A percentile compares a stretch with the other conserved stretches of the same genome.
Conservation (phyloP, 2,329 filamentous ascomycete genomes). For the Calonectria honghensis region DNA sequence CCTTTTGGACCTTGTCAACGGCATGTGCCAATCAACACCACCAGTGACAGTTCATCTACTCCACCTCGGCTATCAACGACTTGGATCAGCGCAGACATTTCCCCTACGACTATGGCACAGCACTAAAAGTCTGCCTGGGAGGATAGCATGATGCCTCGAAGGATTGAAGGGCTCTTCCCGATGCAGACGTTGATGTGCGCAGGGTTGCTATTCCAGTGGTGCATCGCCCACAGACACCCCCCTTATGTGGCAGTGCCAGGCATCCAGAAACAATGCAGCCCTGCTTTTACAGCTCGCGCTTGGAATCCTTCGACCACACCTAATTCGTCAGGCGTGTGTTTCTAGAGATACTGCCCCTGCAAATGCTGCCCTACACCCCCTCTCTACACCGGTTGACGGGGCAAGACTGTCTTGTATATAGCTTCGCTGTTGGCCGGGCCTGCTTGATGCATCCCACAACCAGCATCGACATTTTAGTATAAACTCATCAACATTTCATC, state of each 20-base stretch:
- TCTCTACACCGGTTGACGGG: neutral
- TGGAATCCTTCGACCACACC: slow-evolving; percentile 4
- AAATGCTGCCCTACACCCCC: neutral
- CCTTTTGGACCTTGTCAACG: neutral
- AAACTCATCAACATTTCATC: slow-evolving; percentile 9
- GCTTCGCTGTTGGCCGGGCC: neutral
- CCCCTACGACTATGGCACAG: neutral
- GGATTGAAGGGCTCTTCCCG: slow-evolving; percentile 7
- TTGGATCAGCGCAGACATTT: neutral
- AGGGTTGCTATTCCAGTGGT: slow-evolving; percentile 14
- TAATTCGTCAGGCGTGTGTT: neutral
- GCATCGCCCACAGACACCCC: slow-evolving; percentile 1
- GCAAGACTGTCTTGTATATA: slow-evolving; percentile 4
- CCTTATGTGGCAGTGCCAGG: slow-evolving; percentile 22
- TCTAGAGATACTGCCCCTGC: neutral
- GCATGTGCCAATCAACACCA: neutral
- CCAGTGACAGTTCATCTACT: neutral
- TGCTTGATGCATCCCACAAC: slow-evolving; percentile 11
- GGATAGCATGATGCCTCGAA: slow-evolving; percentile 3
- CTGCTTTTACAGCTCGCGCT: neutral
- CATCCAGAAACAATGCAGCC: neutral
- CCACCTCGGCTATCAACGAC: neutral
- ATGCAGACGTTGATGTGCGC: slow-evolving; percentile 7
- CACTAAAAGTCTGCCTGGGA: slow-evolving; percentile 20
- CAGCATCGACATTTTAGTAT: neutral